phyloP scores from a whole-genome alignment of 2,329 filamentous ascomycete species.

The Didymella glomerata region DNA sequence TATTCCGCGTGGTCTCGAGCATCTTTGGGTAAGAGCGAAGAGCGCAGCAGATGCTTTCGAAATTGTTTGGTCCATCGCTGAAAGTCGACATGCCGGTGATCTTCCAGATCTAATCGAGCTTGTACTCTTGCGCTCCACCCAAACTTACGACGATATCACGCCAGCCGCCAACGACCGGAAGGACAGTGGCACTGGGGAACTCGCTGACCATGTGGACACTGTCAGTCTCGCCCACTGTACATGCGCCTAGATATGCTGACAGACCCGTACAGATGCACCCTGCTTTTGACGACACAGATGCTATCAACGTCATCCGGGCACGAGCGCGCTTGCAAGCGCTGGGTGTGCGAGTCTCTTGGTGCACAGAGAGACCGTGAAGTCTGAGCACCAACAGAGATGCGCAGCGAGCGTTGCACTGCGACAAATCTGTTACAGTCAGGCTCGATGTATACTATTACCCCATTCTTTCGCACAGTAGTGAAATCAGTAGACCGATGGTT shows the following conservation, averaged over 20 bases:
- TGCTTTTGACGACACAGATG: constrained; percentile 6
- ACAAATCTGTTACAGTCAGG: neutral
- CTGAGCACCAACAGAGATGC: neutral
- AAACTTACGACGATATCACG: constrained; percentile 2
- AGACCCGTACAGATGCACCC: constrained; percentile 8
- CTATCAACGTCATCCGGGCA: constrained; percentile 15
- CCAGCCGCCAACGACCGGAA: neutral
- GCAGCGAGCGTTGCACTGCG: neutral
- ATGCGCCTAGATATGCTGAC: constrained; percentile 3
- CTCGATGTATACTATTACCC: neutral
- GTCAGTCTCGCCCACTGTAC: constrained; percentile 8
- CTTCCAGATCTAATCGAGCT: constrained; percentile 24
- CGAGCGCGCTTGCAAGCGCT: constrained; percentile 23
- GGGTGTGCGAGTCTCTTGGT: constrained; percentile 34
- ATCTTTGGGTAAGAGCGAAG: constrained; percentile 31
- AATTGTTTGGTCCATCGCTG: constrained; percentile 23
- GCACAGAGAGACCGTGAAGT: constrained; percentile 23
- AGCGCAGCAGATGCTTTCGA: constrained; percentile 26
- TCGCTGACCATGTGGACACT: neutral
- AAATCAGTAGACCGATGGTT: neutral
- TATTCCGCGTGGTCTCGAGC: constrained; percentile 22
- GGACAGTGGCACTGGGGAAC: constrained; percentile 12
- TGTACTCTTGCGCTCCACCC: constrained; percentile 29
- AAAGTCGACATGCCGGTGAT: constrained; percentile 22
- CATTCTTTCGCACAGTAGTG: neutral